phyloP scores from a whole-genome alignment of 805 yeast genomes.

The Metschnikowia lachancei region DNA sequence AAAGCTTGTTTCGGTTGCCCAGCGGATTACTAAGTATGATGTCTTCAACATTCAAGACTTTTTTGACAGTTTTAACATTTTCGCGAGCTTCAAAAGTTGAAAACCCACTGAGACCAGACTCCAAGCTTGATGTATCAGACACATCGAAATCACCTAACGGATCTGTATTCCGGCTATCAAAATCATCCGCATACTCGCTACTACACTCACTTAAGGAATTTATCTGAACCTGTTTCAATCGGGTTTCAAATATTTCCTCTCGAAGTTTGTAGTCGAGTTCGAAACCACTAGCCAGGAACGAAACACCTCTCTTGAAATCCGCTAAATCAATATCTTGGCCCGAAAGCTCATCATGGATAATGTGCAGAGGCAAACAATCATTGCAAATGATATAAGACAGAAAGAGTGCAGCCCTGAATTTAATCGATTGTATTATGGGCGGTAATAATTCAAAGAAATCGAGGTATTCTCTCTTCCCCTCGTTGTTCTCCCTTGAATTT shows the following conservation, averaged over 20 bases:
- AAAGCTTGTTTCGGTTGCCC: slow-evolving; percentile 28
- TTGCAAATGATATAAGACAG: slow-evolving; percentile 39
- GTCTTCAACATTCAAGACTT: slow-evolving; percentile 31
- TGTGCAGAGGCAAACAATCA: slow-evolving; percentile 38
- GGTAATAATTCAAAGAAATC: slow-evolving; percentile 37
- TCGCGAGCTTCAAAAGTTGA: slow-evolving; percentile 15
- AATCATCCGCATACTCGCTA: slow-evolving; percentile 35
- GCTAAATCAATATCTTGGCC: slow-evolving; percentile 33
- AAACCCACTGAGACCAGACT: slow-evolving; percentile 15
- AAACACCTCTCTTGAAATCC: slow-evolving; percentile 39
- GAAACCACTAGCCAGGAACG: slow-evolving; percentile 24
- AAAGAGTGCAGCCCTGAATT: slow-evolving; percentile 25
- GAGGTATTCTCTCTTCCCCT: slow-evolving; percentile 7
- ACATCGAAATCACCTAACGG: slow-evolving; percentile 21
- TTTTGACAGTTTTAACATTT: slow-evolving; percentile 29
- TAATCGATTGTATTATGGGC: slow-evolving; percentile 24
- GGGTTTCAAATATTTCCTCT: slow-evolving; percentile 22
- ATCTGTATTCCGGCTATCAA: slow-evolving; percentile 28
- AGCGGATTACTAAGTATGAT: slow-evolving; percentile 26
- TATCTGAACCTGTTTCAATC: slow-evolving; percentile 27
- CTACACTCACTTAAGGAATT: slow-evolving; percentile 39
- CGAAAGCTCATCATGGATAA: slow-evolving; percentile 23
- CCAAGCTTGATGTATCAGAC: slow-evolving; percentile 36
- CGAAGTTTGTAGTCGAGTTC: slow-evolving; percentile 24
- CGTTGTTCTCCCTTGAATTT: not conserved